Evolutionary conservation across 352 stramenopile genomes (phyloP).

Genomic region (Pythium insidiosum): DNA sequence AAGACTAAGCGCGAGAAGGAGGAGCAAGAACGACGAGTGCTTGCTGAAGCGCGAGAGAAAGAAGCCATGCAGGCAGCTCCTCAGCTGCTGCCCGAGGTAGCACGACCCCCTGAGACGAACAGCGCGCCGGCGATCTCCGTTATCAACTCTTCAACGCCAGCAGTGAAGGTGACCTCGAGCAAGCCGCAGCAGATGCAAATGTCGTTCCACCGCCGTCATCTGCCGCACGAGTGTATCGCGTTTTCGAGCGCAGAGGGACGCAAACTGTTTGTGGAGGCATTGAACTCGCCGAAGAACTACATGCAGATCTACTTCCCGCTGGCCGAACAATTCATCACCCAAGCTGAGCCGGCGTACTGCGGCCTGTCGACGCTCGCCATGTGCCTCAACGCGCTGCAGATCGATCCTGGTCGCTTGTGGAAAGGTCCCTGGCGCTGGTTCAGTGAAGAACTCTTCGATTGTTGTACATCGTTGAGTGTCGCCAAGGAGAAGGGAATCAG

Average conservation of each 20-base stretch:
- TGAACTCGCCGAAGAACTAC: constrained; percentile 26
- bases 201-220: constrained; percentile 29
- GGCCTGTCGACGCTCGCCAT: constrained; percentile 73
- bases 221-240: constrained; percentile 37
- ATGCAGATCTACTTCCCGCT: constrained; percentile 90
- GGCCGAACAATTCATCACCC: constrained; percentile 77
- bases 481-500: constrained; percentile 59
- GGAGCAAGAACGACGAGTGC: constrained; percentile 6
- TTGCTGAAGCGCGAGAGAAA: constrained; percentile 12
- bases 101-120: too few relatives aligned
- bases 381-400: constrained; percentile 33
- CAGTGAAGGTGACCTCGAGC: constrained; percentile 3
- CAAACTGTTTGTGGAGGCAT: constrained; percentile 50
- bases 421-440: constrained; percentile 71
- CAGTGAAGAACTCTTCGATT: constrained; percentile 70
- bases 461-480: constrained; percentile 50
- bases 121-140: too few relatives aligned
- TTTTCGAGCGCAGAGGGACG: constrained; percentile 49
- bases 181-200: constrained; percentile 1
- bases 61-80: too few relatives aligned
- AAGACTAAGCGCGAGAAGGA: constrained; percentile 19
- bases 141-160: too few relatives aligned
- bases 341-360: constrained; percentile 88
- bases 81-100: too few relatives aligned
- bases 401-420: constrained; percentile 59